Percentiles rank a stretch among this genome's conserved stretches.
Evolutionary conservation across 2,329 filamentous ascomycete genomes (phyloP).

Genomic region (Colletotrichum tofieldiae): DNA sequence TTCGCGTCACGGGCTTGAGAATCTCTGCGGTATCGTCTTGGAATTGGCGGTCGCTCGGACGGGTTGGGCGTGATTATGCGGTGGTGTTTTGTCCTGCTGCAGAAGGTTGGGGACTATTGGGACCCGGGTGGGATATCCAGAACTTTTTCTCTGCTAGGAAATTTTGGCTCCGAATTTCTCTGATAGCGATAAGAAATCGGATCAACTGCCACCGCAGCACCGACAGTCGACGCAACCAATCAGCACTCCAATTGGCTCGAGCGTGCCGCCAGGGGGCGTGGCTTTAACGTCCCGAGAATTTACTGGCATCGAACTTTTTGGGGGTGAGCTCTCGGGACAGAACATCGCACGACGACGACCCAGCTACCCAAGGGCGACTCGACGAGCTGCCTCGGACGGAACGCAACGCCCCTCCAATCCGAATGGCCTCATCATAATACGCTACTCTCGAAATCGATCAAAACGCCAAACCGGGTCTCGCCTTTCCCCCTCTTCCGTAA

Average conservation of each 20-base stretch:
- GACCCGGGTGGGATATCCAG: slow-evolving; percentile 29
- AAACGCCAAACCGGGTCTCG: slow-evolving; percentile 45
- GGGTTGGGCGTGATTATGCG: slow-evolving; percentile 25
- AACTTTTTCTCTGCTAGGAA: slow-evolving; percentile 44
- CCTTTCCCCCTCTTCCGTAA: neutral
- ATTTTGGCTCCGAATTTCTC: slow-evolving; percentile 38
- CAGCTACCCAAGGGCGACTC: slow-evolving; percentile 30
- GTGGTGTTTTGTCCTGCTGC: slow-evolving; percentile 11
- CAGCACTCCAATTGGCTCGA: slow-evolving; percentile 28
- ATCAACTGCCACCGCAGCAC: slow-evolving; percentile 41
- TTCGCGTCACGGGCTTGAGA: slow-evolving; percentile 19
- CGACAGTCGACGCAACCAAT: slow-evolving; percentile 29
- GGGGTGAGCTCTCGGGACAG: slow-evolving; percentile 28
- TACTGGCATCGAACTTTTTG: slow-evolving; percentile 39
- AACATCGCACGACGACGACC: slow-evolving; percentile 42
- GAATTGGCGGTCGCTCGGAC: neutral
- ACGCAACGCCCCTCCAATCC: slow-evolving; percentile 1
- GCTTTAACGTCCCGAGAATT: slow-evolving; percentile 39
- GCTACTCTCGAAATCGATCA: neutral
- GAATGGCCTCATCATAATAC: slow-evolving; percentile 33
- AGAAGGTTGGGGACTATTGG: neutral
- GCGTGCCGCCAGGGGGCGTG: slow-evolving; percentile 18
- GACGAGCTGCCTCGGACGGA: slow-evolving; percentile 39
- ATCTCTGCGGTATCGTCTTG: neutral
- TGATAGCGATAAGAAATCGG: slow-evolving; percentile 40